phyloP scores from a whole-genome alignment of 352 stramenopile genomes.

The Phytopythium vexans region DNA sequence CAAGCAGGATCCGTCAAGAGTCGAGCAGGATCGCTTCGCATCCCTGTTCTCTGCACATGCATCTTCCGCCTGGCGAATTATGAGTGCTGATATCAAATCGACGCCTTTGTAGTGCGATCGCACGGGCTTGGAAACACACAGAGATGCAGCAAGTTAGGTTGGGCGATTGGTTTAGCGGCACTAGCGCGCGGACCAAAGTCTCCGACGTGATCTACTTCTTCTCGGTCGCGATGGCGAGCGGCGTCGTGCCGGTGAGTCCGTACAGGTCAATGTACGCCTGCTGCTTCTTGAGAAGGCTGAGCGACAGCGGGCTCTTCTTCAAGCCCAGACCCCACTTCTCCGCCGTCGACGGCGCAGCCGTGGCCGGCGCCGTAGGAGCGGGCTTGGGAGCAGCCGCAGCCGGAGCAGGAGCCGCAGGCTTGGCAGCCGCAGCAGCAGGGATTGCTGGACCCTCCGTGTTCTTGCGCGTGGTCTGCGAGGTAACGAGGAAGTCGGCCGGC shows the following conservation, averaged over 20 bases:
- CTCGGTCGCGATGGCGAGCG: conserved; percentile 23
- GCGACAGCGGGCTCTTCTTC: conserved; percentile 79
- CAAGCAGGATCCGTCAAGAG: too few species aligned
- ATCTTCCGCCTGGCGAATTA: background rate
- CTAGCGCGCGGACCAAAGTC: too few species aligned
- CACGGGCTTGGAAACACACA: too few species aligned
- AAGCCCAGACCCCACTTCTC: conserved; percentile 80
- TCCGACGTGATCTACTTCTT: conserved; percentile 28
- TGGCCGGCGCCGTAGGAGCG: conserved; percentile 5
- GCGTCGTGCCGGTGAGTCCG: conserved; percentile 78
- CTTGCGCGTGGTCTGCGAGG: conserved; percentile 61
- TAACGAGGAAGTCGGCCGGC: conserved; percentile 62
- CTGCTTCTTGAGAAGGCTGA: conserved; percentile 82
- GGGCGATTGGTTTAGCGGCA: too few species aligned
- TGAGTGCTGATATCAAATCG: conserved; percentile 2
- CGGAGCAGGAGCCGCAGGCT: conserved; percentile 15
- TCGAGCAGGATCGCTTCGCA: too few species aligned
- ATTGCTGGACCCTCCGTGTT: conserved; percentile 33
- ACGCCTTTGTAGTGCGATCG: too few species aligned
- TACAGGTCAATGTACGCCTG: conserved; percentile 83
- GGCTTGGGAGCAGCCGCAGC: conserved; percentile 16
- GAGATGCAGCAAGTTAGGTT: too few species aligned
- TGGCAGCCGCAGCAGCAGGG: conserved; percentile 27
- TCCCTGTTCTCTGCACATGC: too few species aligned
- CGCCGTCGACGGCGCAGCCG: conserved; percentile 9